Base-by-base conservation (phyloP, 495 filamentous ascomycete species). In the Pyrenula massariospora region DNA sequence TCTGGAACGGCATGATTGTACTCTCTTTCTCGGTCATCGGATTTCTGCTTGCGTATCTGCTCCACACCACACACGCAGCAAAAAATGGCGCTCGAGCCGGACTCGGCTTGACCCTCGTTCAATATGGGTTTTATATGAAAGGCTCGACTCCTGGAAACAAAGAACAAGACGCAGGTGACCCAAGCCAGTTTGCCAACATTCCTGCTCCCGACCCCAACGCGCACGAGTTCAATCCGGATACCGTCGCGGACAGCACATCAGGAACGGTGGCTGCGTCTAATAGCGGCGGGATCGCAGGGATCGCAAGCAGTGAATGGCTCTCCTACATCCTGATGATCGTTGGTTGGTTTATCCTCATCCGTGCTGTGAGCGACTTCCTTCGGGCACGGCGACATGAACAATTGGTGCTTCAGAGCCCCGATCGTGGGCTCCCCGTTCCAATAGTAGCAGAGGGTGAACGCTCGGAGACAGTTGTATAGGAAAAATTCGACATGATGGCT, bases 1-100 rank as follows among this genome's bases (percentile, higher is more conserved):
- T 96, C 58, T 98, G 94, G 94, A 98, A 98, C 70, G 91, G 83
- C 67, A 92, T 97, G 86, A 96, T 98, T 62, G 92, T 88, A 53
- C 89, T 94, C 85, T 93, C 89, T n/a, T 96, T 98, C 77, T 88
- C 93, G 64, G 78, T 96, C 56, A 88, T 96, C 68, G 93, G 94
- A 50, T 98, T 98, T 77, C 83, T 98, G 22, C 84, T 98, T 63
- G 97, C 94, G 31, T 97, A 97, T 68, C 88, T 98, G 60, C 80
- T 98, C 1, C 94, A 97, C 75, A 96, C 93, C 48, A 95, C 91
- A 10, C 93, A 98, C 68, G 93, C 93, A 12, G 94, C 93, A 57
- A 97, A 97, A 74, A 95, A 98, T 65, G 93, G 93, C 52, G 95
- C 91, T 54, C 84, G 88, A 66, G 91, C 91, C 52, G 93, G 93